Evolutionary conservation across 208 protist species (phyloP), one percentile per base, ranked within the genome.

Genomic region (Wallacemonas collosoma): DNA sequence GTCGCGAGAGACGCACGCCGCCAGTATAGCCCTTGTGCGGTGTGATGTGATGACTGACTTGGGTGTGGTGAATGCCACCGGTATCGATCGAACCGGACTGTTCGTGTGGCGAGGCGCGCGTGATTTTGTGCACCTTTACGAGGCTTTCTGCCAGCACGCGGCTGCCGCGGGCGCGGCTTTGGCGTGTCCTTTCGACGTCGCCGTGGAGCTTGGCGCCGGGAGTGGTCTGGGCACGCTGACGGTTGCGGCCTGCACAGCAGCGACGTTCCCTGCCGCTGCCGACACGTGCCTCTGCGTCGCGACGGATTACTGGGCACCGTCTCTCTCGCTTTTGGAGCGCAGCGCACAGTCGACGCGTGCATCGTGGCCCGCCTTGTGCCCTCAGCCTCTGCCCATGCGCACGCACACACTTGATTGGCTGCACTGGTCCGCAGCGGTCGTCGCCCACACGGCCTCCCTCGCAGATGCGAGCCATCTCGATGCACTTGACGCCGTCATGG

Each of bases 61-160:
- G 35, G 56, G 43, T 15, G 56, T 62, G 35, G 56, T 62, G 56
- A 62, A 43, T 38, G 36, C 56, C 36, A 40, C 56, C 36, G 56
- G 56, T 40, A 38, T 62, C 8, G 56, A 62, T 38, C 17, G 56
- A 0, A 62, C 56, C 3, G 56, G 56, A 4, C 56, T 62, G 5
- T 62, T 62, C 15, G 56, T 62, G 5, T 62, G 56, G 56, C 56
- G 56, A 6, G 56, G 56, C 4, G 17, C 56, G 5, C 56, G 56
- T 12, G 56, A 62, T 8, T 62, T 62, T 62, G 2, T 62, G 36
- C 56, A 62, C 8, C 56, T 62, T 5, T 62, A 62, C 56, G 56
- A 62, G 36, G 8, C 36, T 38, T 62, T 62, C 15, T 62, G 56
- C 56, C 56, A 40, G 35, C 8, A 44, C 35, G 17, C 43, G 8